Conservation (phyloP, 192 early-diverging fungal species). For the Rhizophagus prolifer region DNA sequence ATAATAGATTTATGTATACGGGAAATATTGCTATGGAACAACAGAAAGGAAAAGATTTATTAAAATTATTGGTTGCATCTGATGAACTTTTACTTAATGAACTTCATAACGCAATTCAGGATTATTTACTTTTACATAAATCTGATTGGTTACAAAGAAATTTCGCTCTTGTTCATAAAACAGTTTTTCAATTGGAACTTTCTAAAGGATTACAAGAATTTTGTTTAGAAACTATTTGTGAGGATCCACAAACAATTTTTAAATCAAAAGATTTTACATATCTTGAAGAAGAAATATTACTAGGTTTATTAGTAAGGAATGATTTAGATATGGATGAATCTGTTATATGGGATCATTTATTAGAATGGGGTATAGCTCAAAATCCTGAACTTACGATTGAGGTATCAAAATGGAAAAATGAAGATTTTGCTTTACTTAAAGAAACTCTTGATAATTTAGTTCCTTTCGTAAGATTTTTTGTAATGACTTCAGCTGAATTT, state of each 20-base stretch:
- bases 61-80: conserved; percentile 20
- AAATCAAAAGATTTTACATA: conserved; percentile 19
- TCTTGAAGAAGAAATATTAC: conserved; percentile 16
- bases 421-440: background rate
- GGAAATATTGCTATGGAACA: background rate
- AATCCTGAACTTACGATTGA: background rate
- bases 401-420: background rate
- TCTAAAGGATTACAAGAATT: conserved; percentile 21
- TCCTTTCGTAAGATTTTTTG: conserved; percentile 5
- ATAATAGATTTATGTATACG: conserved; percentile 22
- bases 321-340: conserved; percentile 24
- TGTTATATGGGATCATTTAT: conserved; percentile 8
- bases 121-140: background rate
- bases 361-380: conserved; percentile 23
- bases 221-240: conserved; percentile 1
- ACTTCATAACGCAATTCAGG: conserved; percentile 14
- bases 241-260: conserved; percentile 15
- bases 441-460: conserved; percentile 9
- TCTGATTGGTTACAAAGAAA: conserved; percentile 8
- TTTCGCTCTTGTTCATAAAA: conserved; percentile 21
- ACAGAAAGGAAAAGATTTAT: conserved; percentile 2
- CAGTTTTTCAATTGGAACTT: background rate
- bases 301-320: background rate
- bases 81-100: conserved; percentile 22
- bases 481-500: conserved; percentile 1